phyloP scores from a whole-genome alignment of 768 basidiomycete genomes.

The Plicaturopsis crispa region DNA sequence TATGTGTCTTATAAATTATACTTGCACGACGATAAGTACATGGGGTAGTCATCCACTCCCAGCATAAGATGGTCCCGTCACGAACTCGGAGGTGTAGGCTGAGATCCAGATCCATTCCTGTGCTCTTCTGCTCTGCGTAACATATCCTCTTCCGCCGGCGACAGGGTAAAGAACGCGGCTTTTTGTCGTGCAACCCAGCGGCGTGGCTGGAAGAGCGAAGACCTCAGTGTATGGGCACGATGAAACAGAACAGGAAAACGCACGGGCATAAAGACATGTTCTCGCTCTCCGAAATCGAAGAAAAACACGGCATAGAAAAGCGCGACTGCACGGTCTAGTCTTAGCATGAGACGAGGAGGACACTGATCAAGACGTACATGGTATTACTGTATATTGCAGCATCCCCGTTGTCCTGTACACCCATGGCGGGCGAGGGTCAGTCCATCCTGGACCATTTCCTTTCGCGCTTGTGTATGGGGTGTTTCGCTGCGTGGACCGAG shows the following conservation, averaged over 20 bases:
- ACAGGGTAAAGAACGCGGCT: constrained; percentile 48
- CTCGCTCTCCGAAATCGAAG: constrained; percentile 62
- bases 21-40: too few relatives aligned
- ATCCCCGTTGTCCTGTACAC: constrained; percentile 45
- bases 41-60: too few relatives aligned
- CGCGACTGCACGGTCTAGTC: constrained; percentile 29
- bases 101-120: too few relatives aligned
- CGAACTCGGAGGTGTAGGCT: too few relatives aligned
- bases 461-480: too few relatives aligned
- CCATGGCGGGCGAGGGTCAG: constrained; percentile 60
- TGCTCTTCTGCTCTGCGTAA: constrained; percentile 4
- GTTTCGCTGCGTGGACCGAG: too few relatives aligned
- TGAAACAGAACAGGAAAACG: constrained; percentile 15
- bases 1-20: too few relatives aligned
- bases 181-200: constrained; percentile 47
- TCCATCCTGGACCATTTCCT: too few relatives aligned
- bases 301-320: constrained; percentile 51
- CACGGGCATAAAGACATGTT: constrained; percentile 66
- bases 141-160: constrained; percentile 47
- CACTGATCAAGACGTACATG: constrained; percentile 29
- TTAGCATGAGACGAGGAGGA: background rate
- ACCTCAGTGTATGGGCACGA: background rate
- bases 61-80: too few relatives aligned
- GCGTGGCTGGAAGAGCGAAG: constrained; percentile 33
- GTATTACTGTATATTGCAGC: constrained; percentile 47